Base-by-base conservation (phyloP, 208 protist species). In the Trypanosoma boissoni region DNA sequence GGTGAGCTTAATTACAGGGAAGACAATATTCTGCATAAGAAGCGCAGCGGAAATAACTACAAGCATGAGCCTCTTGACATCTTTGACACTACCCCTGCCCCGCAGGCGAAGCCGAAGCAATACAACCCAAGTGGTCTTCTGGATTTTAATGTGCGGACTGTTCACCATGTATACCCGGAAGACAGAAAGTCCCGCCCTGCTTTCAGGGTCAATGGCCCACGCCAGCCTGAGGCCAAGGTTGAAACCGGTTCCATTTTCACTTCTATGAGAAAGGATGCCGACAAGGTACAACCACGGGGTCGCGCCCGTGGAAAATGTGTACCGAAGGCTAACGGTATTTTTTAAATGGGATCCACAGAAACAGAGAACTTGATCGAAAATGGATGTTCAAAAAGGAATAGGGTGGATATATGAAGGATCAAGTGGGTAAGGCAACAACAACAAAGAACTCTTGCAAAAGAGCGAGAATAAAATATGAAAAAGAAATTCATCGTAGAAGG, bases 1-100 rank as follows among this genome's bases (percentile, higher is more conserved):
- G 86, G 82, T n/a, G n/a, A n/a, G 29, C 74, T 73, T 48, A 53
- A 53, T 29, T 77, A 73, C 48, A 78, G 77, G 29, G 72, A 81
- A 41, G 54, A 68, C 42, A 74, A 83, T 64, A 48, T 65, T 49
- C 36, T 74, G 50, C 67, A 72, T 20, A 50, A 37, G 21, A 64
- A 64, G 49, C 74, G 79, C 37, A 43, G 72, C 16, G 86, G 64
- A 27, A n/a, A n/a, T n/a, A n/a, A n/a, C n/a, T n/a, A n/a, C n/a
- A n/a, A n/a, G n/a, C n/a, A n/a, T n/a, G n/a, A n/a, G n/a, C n/a
- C n/a, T n/a, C n/a, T 34, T 26, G 28, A 44, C 51, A 32, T 68
- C 34, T 60, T 68, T 34, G 54, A 53, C n/a, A 0, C 20, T 16
- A n/a, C 54, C 8, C 42, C 29, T 16, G 6, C 18, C 12, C 27